Evolutionary conservation across 2,329 filamentous ascomycete genomes (phyloP), one percentile per base, ranked within the genome.

Genomic region (Mariannaea sp.): DNA sequence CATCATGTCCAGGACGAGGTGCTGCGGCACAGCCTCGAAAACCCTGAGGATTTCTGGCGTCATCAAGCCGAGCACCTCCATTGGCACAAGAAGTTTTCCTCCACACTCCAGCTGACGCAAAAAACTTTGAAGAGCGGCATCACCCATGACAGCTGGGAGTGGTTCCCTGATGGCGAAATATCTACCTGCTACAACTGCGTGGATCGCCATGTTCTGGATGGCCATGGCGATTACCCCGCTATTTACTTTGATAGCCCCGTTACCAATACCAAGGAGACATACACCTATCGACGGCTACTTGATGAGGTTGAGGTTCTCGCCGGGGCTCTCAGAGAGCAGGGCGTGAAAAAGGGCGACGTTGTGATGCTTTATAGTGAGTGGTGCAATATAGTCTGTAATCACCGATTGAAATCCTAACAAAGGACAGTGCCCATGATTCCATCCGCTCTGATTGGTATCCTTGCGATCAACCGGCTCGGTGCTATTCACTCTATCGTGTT

Each of bases 401-500:
- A 13, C 9, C 6, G 20, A 13, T 26, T 19, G 35, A 22, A 38
- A 13, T n/a, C 10, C 51, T 56, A 16, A 53, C 33, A 16, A 14
- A 2, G 22, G 19, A 19, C 58, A 90, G 88, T 97, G 92, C 92
- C 92, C 49, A 97, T 97, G 92, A 90, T 97, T 36, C 92, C 93
- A 1, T 87, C 90, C 0, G 89, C 92, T 2, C 71, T 96, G n/a
- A 85, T 95, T 57, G 92, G 89, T 8, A 91, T 94, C 59, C 83
- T 97, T 4, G 92, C 93, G 19, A 83, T 89, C 54, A 85, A 85
- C 56, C 84, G 92, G 8, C 78, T 97, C 1, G 93, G 92, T 9
- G 93, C 92, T 13, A 85, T 97, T 46, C 93, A 97, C 69, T 86
- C 90, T 3, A 90, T 96, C 4, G 93, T 97, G 3, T 97, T 97